These are phyloP conservation scores for Populus simonii DNA, from an alignment of 345 rosid species.

Conservation along the genomic window DNA sequence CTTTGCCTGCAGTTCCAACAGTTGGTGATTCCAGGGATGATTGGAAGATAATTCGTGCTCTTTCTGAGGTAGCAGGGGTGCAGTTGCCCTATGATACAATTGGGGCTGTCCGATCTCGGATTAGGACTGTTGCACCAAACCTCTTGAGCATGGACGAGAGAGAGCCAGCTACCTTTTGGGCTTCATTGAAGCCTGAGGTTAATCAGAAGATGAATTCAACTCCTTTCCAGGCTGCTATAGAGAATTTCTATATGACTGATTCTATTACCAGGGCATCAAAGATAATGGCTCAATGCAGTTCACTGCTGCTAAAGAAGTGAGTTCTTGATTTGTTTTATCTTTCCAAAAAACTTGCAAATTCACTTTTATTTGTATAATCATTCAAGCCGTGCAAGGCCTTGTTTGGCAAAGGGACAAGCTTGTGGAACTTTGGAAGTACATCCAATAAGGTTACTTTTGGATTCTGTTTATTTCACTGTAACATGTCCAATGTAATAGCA, in stretches of 20 bases:
- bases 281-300: constrained; percentile 97
- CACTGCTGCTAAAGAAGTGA: constrained; percentile 73
- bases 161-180: constrained; percentile 68
- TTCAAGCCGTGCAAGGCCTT: constrained; percentile 12
- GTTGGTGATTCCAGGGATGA: constrained; percentile 98
- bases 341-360: constrained; percentile 29
- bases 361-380: constrained; percentile 7
- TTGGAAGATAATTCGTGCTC: constrained; percentile 93
- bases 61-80: constrained; percentile 81
- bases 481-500: constrained; percentile 24
- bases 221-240: constrained; percentile 55
- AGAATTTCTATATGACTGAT: constrained; percentile 94
- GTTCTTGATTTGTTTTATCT: constrained; percentile 17
- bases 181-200: constrained; percentile 56
- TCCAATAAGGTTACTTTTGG: constrained; percentile 31
- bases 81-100: constrained; percentile 71
- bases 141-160: constrained; percentile 68
- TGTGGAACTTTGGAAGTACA: constrained; percentile 17
- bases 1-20: constrained; percentile 93
- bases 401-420: constrained; percentile 13
- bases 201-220: constrained; percentile 43
- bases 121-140: constrained; percentile 83
- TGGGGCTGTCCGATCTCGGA: constrained; percentile 62
- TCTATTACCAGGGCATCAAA: constrained; percentile 94
- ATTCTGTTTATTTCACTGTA: constrained; percentile 22